Percentiles rank a stretch among this genome's conserved stretches.
Conservation (phyloP, 2,329 filamentous ascomycete genomes). For the Dactylellina haptotyla region DNA sequence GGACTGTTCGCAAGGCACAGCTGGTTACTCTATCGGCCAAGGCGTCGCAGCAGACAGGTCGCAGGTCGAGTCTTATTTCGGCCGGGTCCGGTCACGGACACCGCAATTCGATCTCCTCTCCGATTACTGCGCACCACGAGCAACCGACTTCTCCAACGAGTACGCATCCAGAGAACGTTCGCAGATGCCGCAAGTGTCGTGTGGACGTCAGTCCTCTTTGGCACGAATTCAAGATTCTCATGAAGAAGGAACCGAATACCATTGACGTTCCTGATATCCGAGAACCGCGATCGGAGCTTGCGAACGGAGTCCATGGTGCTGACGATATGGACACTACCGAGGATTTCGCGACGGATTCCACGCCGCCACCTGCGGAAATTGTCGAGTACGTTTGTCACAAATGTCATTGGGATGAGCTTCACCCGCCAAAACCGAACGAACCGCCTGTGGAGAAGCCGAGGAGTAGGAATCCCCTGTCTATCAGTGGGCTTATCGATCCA, state of each 20-base stretch:
- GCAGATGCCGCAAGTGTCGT: conserved; percentile 57
- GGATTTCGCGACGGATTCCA: conserved; percentile 28
- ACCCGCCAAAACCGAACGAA: conserved; percentile 51
- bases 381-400: conserved; percentile 56
- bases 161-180: conserved; percentile 59
- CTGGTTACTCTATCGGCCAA: conserved; percentile 75
- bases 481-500: conserved; percentile 48
- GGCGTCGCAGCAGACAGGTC: conserved; percentile 61
- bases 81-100: conserved; percentile 57
- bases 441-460: conserved; percentile 43
- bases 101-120: conserved; percentile 55
- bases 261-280: conserved; percentile 41
- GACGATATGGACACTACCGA: conserved; percentile 49
- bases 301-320: conserved; percentile 36
- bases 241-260: conserved; percentile 49
- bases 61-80: conserved; percentile 58
- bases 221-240: conserved; percentile 55
- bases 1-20: conserved; percentile 91
- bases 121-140: conserved; percentile 37
- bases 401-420: conserved; percentile 55
- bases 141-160: conserved; percentile 46
- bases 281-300: conserved; percentile 27
- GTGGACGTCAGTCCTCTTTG: conserved; percentile 57
- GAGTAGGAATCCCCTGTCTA: conserved; percentile 44
- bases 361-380: conserved; percentile 53